Percentiles rank a stretch among this genome's conserved stretches.
phyloP scores from a whole-genome alignment of 768 basidiomycete species.

The Lactarius deliciosus region DNA sequence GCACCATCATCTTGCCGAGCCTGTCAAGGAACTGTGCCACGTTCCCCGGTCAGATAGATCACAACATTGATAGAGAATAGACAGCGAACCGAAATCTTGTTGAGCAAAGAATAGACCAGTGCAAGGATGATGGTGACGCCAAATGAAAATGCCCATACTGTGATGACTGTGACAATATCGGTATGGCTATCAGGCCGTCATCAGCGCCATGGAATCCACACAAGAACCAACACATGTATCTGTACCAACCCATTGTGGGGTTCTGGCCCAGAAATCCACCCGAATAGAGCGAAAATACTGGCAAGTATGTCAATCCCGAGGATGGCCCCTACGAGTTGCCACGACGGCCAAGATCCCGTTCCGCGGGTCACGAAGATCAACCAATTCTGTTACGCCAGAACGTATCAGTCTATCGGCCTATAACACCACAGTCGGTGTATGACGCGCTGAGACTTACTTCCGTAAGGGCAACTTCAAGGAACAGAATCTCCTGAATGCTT shows the following conservation, averaged over 20 bases:
- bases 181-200: slow-evolving; percentile 31
- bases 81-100: slow-evolving; percentile 34
- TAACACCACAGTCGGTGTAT: background rate
- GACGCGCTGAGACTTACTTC: slow-evolving; percentile 34
- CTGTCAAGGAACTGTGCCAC: slow-evolving; percentile 38
- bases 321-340: slow-evolving; percentile 43
- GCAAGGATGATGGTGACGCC: slow-evolving; percentile 41
- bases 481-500: slow-evolving; percentile 46
- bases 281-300: slow-evolving; percentile 41
- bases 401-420: background rate
- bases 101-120: slow-evolving; percentile 41
- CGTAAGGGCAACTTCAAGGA: slow-evolving; percentile 49
- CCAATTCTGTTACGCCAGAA: slow-evolving; percentile 28
- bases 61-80: background rate
- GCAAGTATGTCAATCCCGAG: slow-evolving; percentile 45
- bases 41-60: background rate
- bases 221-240: slow-evolving; percentile 17
- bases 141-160: slow-evolving; percentile 43
- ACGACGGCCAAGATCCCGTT: slow-evolving; percentile 38
- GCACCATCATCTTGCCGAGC: slow-evolving; percentile 37
- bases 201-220: background rate
- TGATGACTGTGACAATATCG: slow-evolving; percentile 44
- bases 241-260: slow-evolving; percentile 34
- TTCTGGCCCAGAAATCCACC: slow-evolving; percentile 44
- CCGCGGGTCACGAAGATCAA: slow-evolving; percentile 39